Percentiles rank a stretch among this genome's conserved stretches.
phyloP scores from a whole-genome alignment of 2,329 filamentous ascomycete genomes.

The Cordyceps farinosa region DNA sequence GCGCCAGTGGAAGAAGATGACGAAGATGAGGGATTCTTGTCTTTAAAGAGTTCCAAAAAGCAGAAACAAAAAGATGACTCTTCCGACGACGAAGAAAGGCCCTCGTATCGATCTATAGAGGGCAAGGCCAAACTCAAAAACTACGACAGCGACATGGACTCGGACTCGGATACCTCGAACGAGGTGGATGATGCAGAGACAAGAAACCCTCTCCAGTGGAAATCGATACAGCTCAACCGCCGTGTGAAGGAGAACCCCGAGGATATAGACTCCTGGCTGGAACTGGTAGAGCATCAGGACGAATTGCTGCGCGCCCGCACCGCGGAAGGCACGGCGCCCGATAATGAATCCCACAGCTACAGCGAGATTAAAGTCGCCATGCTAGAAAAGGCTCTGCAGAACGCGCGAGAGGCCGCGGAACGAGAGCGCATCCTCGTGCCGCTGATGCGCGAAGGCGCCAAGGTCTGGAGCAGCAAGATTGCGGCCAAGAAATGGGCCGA shows the following conservation, averaged over 20 bases:
- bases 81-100: constrained; percentile 45
- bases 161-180: constrained; percentile 40
- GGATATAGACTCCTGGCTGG: constrained; percentile 70
- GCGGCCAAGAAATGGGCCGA: constrained; percentile 63
- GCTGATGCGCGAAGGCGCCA: constrained; percentile 70
- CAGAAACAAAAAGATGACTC: constrained; percentile 39
- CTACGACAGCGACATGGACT: constrained; percentile 48
- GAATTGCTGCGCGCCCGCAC: constrained; percentile 53
- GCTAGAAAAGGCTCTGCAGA: constrained; percentile 70
- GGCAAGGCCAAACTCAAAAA: constrained; percentile 54
- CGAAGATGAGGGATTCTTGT: constrained; percentile 45
- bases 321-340: constrained; percentile 43
- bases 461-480: constrained; percentile 65
- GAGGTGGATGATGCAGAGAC: constrained; percentile 31
- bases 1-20: constrained; percentile 18
- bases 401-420: constrained; percentile 44
- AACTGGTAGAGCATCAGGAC: constrained; percentile 76
- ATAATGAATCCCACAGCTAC: constrained; percentile 63
- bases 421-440: constrained; percentile 61
- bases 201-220: constrained; percentile 48
- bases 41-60: constrained; percentile 42
- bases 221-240: constrained; percentile 59
- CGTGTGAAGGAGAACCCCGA: constrained; percentile 62
- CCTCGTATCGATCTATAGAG: constrained; percentile 64
- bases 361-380: constrained; percentile 78